Evolutionary conservation across 371 early-diverging fungal genomes (phyloP).

Genomic region (Fennellomyces sp.): DNA sequence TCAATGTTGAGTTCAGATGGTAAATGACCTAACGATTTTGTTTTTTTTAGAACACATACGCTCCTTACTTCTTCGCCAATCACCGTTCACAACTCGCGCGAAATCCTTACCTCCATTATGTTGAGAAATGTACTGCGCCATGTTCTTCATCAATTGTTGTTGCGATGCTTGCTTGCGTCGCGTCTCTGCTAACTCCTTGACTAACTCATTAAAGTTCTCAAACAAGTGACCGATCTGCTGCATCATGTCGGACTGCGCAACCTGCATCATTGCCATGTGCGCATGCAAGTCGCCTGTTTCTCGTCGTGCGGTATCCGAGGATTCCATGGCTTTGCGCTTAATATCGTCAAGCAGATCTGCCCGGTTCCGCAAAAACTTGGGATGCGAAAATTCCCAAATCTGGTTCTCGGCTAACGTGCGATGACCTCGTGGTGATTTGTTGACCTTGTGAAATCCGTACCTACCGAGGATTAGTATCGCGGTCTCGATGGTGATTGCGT

Average conservation of each 20-base stretch:
- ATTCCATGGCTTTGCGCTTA: slow-evolving; percentile 72
- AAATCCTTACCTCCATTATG: slow-evolving; percentile 33
- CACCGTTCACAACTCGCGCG: neutral
- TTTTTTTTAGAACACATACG: no score
- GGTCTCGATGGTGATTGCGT: neutral
- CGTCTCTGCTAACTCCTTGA: slow-evolving; percentile 73
- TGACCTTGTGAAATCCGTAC: slow-evolving; percentile 76
- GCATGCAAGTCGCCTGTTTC: slow-evolving; percentile 75
- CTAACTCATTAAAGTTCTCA: slow-evolving; percentile 68
- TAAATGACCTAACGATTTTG: slow-evolving; percentile 1
- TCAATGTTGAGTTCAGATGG: slow-evolving; percentile 9
- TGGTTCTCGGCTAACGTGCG: slow-evolving; percentile 79
- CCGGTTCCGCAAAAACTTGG: slow-evolving; percentile 55
- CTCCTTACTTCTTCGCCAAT: neutral
- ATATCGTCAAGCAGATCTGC: slow-evolving; percentile 61
- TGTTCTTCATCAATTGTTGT: slow-evolving; percentile 63
- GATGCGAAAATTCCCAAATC: slow-evolving; percentile 66
- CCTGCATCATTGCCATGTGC: slow-evolving; percentile 76
- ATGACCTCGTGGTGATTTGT: slow-evolving; percentile 75
- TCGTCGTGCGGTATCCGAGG: slow-evolving; percentile 68
- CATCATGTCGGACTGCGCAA: slow-evolving; percentile 73
- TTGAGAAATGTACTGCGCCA: slow-evolving; percentile 62
- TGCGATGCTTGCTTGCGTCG: slow-evolving; percentile 64
- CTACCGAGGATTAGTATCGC: slow-evolving; percentile 18
- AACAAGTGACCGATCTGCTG: slow-evolving; percentile 73